Evolutionary conservation across 192 early-diverging fungal genomes (phyloP).

Genomic region (Gamsiella multidivaricata): DNA sequence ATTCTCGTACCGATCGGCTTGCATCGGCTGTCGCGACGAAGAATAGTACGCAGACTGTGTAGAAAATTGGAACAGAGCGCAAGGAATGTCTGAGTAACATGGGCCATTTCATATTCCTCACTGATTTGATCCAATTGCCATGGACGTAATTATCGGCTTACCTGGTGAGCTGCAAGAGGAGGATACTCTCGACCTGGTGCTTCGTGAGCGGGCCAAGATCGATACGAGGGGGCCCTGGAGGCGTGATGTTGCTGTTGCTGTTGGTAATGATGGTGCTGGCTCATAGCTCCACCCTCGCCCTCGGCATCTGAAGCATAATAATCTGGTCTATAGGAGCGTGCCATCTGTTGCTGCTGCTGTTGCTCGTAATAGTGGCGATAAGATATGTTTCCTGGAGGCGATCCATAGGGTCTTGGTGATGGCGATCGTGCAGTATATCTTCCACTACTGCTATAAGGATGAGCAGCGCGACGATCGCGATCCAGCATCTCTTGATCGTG

Average conservation of each 20-base stretch:
- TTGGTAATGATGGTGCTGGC: slow-evolving; percentile 30
- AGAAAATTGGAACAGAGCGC: not conserved
- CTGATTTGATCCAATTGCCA: not conserved
- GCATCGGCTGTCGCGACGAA: slow-evolving; percentile 10
- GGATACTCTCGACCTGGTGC: slow-evolving; percentile 24
- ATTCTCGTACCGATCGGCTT: slow-evolving; percentile 26
- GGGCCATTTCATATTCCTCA: not conserved
- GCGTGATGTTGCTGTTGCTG: slow-evolving; percentile 19
- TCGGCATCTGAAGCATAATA: slow-evolving; percentile 43
- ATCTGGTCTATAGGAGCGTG: slow-evolving; percentile 21
- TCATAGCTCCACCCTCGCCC: slow-evolving; percentile 10
- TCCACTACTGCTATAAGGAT: slow-evolving; percentile 2
- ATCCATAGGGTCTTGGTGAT: slow-evolving; percentile 38
- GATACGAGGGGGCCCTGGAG: slow-evolving; percentile 15
- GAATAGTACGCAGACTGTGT: slow-evolving; percentile 15
- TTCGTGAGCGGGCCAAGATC: slow-evolving; percentile 29
- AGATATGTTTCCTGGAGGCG: slow-evolving; percentile 23
- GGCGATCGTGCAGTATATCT: slow-evolving; percentile 27
- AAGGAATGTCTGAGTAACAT: too few relatives aligned
- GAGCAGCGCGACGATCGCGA: slow-evolving; percentile 26
- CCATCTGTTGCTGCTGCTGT: slow-evolving; percentile 5
- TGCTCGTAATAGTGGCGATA: slow-evolving; percentile 35
- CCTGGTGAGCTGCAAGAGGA: slow-evolving; percentile 25
- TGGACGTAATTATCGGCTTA: not conserved
- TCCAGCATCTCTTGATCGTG: slow-evolving; percentile 25